Conservation (phyloP, 768 basidiomycete species). For the Boletus barrowsii region DNA sequence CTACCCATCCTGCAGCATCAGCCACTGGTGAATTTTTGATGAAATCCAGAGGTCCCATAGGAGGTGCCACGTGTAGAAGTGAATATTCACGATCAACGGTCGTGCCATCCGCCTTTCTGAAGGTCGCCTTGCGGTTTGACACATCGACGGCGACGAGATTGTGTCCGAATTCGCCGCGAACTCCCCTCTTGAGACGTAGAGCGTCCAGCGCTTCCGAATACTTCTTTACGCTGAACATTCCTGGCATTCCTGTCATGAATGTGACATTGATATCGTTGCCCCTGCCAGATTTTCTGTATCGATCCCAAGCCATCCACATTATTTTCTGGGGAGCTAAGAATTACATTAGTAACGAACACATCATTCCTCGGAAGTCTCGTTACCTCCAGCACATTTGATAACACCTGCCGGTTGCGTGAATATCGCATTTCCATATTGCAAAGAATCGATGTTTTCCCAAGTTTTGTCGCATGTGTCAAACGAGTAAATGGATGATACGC, state of each 20-base stretch:
- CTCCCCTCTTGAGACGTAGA: conserved; percentile 72
- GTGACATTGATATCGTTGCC: conserved; percentile 58
- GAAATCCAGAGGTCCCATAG: conserved; percentile 84
- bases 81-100: conserved; percentile 75
- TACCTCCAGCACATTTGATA: conserved; percentile 92
- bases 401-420: conserved; percentile 94
- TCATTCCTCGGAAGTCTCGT: conserved; percentile 2
- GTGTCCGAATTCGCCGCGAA: conserved; percentile 79
- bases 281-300: conserved; percentile 61
- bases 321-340: conserved; percentile 81
- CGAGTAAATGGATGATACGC: conserved; percentile 91
- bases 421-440: conserved; percentile 77
- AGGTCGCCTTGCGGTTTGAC: conserved; percentile 74
- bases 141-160: conserved; percentile 77
- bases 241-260: conserved; percentile 88
- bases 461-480: conserved; percentile 87
- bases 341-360: conserved; percentile 2
- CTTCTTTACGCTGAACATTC: conserved; percentile 97
- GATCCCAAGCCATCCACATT: conserved; percentile 97
- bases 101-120: conserved; percentile 74
- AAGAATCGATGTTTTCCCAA: conserved; percentile 76
- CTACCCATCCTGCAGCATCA: conserved; percentile 86
- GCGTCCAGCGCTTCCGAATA: conserved; percentile 85
- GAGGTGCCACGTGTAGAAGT: conserved; percentile 83
- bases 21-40: conserved; percentile 76